phyloP scores from a whole-genome alignment of 108 stramenopile genomes.

The Pseudonitzschia delicatissima region DNA sequence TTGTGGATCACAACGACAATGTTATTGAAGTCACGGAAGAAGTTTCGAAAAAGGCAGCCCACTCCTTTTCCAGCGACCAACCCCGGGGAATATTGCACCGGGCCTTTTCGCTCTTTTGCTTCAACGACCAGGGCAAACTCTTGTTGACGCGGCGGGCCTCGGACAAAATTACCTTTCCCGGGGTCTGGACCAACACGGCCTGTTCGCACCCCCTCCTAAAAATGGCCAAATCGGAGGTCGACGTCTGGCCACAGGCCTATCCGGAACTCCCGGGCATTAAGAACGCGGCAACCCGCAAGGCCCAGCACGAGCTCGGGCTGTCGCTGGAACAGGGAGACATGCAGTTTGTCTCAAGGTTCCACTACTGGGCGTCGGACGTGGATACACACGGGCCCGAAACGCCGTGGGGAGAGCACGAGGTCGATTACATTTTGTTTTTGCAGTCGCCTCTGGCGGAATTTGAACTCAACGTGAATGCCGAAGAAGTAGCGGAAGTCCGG shows the following conservation, averaged over 20 bases:
- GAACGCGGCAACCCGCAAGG: constrained; percentile 76
- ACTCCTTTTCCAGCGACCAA: constrained; percentile 28
- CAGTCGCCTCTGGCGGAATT: constrained; percentile 12
- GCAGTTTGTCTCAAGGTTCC: constrained; percentile 76
- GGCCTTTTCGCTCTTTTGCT: constrained; percentile 84
- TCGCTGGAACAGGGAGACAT: constrained; percentile 51
- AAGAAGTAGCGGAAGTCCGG: constrained; percentile 64
- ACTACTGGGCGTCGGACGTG: constrained; percentile 77
- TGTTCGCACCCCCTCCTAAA: constrained; percentile 76
- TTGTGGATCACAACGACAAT: constrained; percentile 35
- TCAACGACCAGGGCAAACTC: constrained; percentile 62
- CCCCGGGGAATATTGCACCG: constrained; percentile 64
- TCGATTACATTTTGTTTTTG: constrained; percentile 76
- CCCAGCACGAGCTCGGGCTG: constrained; percentile 81
- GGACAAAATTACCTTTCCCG: constrained; percentile 82
- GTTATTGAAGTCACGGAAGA: constrained; percentile 18
- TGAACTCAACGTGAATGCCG: constrained; percentile 45
- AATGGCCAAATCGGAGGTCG: constrained; percentile 48
- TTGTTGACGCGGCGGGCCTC: constrained; percentile 63
- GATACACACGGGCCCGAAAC: constrained; percentile 52
- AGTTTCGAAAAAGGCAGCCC: constrained; percentile 40
- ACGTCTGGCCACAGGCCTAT: constrained; percentile 29
- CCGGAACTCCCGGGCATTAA: constrained; percentile 60
- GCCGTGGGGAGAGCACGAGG: constrained; percentile 89
- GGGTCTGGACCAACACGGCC: constrained; percentile 88